phyloP scores from a whole-genome alignment of 306 rosid species.

The Vigna trinervia region DNA sequence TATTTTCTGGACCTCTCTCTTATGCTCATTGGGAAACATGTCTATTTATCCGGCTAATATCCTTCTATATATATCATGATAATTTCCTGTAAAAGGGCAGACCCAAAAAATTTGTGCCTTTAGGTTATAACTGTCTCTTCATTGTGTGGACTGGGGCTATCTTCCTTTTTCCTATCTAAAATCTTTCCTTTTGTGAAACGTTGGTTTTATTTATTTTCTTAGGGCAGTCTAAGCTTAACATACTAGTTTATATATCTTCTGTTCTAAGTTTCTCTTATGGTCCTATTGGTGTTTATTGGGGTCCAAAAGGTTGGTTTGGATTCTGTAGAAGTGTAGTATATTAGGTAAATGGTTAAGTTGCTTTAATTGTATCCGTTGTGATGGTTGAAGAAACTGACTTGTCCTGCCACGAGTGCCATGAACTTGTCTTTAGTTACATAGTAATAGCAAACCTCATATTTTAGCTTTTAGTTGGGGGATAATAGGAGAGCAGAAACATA shows the following conservation, averaged over 20 bases:
- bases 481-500: conserved; percentile 48
- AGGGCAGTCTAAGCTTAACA: not conserved
- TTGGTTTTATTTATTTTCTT: not conserved
- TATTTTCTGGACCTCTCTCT: conserved; percentile 8
- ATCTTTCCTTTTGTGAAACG: conserved; percentile 29
- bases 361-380: conserved; percentile 14
- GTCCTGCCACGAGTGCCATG: conserved; percentile 25
- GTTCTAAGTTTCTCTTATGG: conserved; percentile 28
- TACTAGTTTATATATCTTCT: conserved; percentile 29
- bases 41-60: conserved; percentile 27
- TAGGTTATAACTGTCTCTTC: conserved; percentile 38
- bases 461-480: conserved; percentile 39
- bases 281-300: conserved; percentile 25
- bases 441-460: conserved; percentile 6
- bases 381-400: conserved; percentile 35
- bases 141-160: conserved; percentile 8
- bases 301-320: conserved; percentile 22
- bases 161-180: not conserved
- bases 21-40: conserved; percentile 30
- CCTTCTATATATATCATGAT: conserved; percentile 30
- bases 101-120: conserved; percentile 1
- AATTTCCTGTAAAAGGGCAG: conserved; percentile 16
- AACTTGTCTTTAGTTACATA: conserved; percentile 28
- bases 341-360: conserved; percentile 13
- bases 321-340: not conserved